Percentiles rank a stretch among this genome's conserved stretches.
Evolutionary conservation across 371 early-diverging fungal species (phyloP).

Genomic region (Lichtheimia hyalospora): DNA sequence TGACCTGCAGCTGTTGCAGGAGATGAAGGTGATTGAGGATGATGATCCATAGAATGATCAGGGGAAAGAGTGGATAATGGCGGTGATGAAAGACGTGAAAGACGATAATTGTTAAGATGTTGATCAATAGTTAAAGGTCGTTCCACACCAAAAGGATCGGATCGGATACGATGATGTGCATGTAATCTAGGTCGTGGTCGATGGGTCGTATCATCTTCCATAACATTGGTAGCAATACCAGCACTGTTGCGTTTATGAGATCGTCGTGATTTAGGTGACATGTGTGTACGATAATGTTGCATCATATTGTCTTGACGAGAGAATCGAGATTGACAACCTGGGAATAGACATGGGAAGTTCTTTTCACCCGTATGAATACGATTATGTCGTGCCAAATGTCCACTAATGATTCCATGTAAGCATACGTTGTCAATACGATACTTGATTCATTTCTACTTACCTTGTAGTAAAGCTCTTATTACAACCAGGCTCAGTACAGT

Average conservation of each 20-base stretch:
- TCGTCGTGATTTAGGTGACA: conserved; percentile 73
- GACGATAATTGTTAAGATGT: conserved; percentile 37
- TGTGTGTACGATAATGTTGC: conserved; percentile 86
- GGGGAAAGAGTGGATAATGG: not conserved
- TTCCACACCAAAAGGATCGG: conserved; percentile 33
- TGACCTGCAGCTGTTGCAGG: not conserved
- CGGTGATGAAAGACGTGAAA: conserved; percentile 2
- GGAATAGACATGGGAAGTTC: conserved; percentile 81
- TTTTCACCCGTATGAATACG: conserved; percentile 92
- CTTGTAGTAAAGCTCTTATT: conserved; percentile 53
- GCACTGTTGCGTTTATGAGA: conserved; percentile 34
- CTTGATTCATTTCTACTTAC: conserved; percentile 15
- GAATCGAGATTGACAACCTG: conserved; percentile 81
- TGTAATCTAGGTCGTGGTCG: conserved; percentile 37
- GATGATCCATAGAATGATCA: not conserved
- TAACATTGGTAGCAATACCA: not conserved
- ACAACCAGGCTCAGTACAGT: conserved; percentile 42
- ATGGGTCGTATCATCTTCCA: conserved; percentile 6
- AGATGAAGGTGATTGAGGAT: not conserved
- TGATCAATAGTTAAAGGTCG: conserved; percentile 49
- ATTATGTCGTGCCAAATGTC: conserved; percentile 87
- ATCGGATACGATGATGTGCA: conserved; percentile 46
- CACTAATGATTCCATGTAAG: conserved; percentile 43
- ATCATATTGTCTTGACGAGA: conserved; percentile 91
- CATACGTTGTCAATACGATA: not conserved